Evolutionary conservation across 768 basidiomycete genomes (phyloP).

Genomic region (Crassisporium funariophilum): DNA sequence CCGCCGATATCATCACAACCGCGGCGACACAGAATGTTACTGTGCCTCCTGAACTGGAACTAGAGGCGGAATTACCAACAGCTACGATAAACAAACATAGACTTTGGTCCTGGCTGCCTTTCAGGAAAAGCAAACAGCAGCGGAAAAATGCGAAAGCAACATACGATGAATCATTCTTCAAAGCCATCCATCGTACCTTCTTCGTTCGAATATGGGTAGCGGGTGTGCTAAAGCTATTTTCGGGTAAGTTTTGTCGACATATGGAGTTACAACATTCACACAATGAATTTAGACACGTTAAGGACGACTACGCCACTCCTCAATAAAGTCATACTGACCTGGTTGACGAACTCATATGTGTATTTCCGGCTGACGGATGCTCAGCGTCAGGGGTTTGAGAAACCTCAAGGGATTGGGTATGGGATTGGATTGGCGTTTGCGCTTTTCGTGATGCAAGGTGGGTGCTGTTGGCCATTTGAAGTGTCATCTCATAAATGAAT

Average conservation of each 20-base stretch:
- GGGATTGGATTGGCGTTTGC: constrained; percentile 62
- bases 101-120: constrained; percentile 4
- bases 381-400: constrained; percentile 31
- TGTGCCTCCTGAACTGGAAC: no score
- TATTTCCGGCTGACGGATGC: constrained; percentile 39
- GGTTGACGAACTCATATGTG: constrained; percentile 52
- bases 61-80: constrained; percentile 5
- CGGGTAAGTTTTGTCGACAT: constrained; percentile 30
- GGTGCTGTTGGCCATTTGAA: constrained; percentile 6
- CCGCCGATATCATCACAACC: no score
- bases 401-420: constrained; percentile 55
- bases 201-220: constrained; percentile 49
- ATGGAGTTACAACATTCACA: not conserved
- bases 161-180: constrained; percentile 52
- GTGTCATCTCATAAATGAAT: not conserved
- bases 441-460: constrained; percentile 64
- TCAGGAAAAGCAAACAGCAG: constrained; percentile 2
- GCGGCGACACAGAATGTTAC: no score
- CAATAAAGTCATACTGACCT: constrained; percentile 58
- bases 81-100: not conserved
- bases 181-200: constrained; percentile 51
- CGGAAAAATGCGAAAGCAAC: constrained; percentile 15
- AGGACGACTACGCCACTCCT: constrained; percentile 59
- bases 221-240: constrained; percentile 47
- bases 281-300: constrained; percentile 40